Percentiles rank a stretch among this genome's conserved stretches.
Conservation (phyloP, 2,329 filamentous ascomycete genomes). For the Aspergillus ustus region DNA sequence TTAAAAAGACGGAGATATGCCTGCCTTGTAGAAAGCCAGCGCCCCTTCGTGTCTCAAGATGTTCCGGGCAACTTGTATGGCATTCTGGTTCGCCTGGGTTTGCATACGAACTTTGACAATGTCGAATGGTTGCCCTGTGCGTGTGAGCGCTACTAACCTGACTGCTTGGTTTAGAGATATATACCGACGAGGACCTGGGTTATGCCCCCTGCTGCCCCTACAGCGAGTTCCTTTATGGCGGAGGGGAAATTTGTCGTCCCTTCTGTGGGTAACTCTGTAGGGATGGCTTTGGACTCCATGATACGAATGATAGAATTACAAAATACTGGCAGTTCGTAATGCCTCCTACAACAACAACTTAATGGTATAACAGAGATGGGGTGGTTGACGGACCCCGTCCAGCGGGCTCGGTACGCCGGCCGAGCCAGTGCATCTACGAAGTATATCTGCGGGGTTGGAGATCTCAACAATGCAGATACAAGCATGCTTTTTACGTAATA, state of each 20-base stretch:
- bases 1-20: too few species aligned
- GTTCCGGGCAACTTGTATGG: constrained; percentile 73
- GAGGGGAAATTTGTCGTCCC: neutral
- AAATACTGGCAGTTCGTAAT: neutral
- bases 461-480: neutral
- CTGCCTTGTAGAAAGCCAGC: constrained; percentile 79
- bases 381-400: too few species aligned
- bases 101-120: constrained; percentile 96
- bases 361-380: too few species aligned
- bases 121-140: constrained; percentile 69
- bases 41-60: constrained; percentile 86
- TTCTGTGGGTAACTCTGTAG: neutral
- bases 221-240: constrained; percentile 8
- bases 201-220: constrained; percentile 80
- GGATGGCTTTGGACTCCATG: neutral
- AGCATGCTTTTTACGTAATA: neutral
- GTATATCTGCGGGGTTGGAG: neutral
- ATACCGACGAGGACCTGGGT: constrained; percentile 88
- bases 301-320: neutral
- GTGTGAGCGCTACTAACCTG: constrained; percentile 6
- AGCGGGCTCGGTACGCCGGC: neutral
- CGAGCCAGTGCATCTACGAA: neutral
- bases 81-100: constrained; percentile 75
- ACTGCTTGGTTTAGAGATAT: constrained; percentile 32
- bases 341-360: neutral